Base-by-base conservation (phyloP, 2,329 filamentous ascomycete genomes). In the Stagonosporopsis chrysanthemi region DNA sequence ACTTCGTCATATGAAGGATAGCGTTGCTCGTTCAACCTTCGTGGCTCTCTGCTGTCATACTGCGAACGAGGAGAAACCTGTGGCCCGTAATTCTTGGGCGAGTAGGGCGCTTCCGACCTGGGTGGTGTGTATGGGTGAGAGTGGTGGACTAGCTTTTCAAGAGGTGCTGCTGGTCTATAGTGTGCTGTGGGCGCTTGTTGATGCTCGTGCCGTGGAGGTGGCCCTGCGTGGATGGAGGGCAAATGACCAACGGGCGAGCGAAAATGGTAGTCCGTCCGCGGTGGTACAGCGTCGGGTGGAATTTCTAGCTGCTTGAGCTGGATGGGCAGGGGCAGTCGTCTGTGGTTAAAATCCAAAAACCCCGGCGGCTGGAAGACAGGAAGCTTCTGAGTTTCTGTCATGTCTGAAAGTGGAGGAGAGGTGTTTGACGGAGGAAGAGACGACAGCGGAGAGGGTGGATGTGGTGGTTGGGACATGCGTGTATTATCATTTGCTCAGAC, bases 361-460 rank as follows among this genome's bases (percentile, higher is more conserved):
- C 67, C 68, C 35, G 77, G 73, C 42, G 75, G 68, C 28, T 77
- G 76, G 48, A 81, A 77, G 48, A 70, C 66, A 48, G 76, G 77
- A 48, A 73, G 72, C 53, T 75, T 79, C 62, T 80, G 79, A 53
- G 76, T 79, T 65, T 80, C 78, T 29, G 79, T 79, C 79, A 81
- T 81, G 56, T 71, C 72, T 71, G 71, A 59, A 61, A 72, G 56
- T 53, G 71, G 64, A 65, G 64, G 68, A 62, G 66, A 68, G 47
- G 68, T 63, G 61, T 70, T 73, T 55, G 75, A 73, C 55, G 76
- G 75, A 74, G 78, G 77, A 58, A 78, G 68, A 63, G 77, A 76
- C 69, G 78, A 70, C 61, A 76, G 65, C 57, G 76, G 76, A 69
- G 76, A 72, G 65, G 75, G 69, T 61, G 67, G 71, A 66, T 61